Conservation (phyloP, 2,329 filamentous ascomycete genomes). For the Trichophyton verrucosum region DNA sequence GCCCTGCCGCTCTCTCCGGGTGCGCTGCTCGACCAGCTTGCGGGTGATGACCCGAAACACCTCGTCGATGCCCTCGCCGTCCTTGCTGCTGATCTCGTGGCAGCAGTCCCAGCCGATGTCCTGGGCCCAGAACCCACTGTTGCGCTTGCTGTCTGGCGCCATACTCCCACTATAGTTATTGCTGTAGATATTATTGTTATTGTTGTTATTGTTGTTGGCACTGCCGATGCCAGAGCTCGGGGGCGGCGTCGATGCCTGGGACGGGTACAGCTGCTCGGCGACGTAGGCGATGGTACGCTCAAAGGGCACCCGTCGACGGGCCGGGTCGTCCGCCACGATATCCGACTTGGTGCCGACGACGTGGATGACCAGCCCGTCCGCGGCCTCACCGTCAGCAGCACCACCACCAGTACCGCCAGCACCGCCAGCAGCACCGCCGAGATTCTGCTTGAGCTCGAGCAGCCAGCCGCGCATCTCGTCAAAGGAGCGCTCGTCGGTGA, state of each 20-base stretch:
- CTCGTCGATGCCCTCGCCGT: conserved; percentile 89
- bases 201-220: conserved; percentile 13
- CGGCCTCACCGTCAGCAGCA: conserved; percentile 36
- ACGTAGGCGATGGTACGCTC: conserved; percentile 94
- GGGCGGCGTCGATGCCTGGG: conserved; percentile 53
- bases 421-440: conserved; percentile 25
- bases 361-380: conserved; percentile 56
- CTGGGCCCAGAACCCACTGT: conserved; percentile 59
- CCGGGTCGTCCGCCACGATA: conserved; percentile 73
- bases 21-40: conserved; percentile 63
- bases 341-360: conserved; percentile 94
- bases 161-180: conserved; percentile 17
- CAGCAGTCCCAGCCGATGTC: conserved; percentile 94
- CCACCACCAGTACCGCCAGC: too few relatives aligned
- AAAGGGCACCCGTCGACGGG: conserved; percentile 71
- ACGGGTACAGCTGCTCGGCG: conserved; percentile 74
- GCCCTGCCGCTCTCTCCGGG: conserved; percentile 40
- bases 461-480: conserved; percentile 89
- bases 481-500: conserved; percentile 75
- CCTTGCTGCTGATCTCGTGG: conserved; percentile 90
- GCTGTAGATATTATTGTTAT: conserved; percentile 11
- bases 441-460: conserved; percentile 66
- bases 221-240: conserved; percentile 43
- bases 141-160: conserved; percentile 31
- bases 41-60: conserved; percentile 84